Conservation (phyloP, 345 rosid genomes). For the Sonneratia caseolaris region DNA sequence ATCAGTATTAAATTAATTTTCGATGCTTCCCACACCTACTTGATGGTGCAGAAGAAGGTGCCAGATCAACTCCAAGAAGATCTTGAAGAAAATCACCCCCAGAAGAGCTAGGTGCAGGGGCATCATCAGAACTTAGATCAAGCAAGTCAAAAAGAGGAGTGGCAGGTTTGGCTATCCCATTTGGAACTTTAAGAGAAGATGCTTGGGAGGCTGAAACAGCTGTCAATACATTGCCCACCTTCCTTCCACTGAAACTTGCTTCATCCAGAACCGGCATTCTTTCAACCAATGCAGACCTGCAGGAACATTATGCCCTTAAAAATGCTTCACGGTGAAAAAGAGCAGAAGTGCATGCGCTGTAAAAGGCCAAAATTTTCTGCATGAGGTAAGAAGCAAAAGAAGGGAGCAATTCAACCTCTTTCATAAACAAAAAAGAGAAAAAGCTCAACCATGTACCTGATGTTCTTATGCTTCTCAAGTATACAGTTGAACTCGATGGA, state of each 20-base stretch:
- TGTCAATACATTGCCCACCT: slow-evolving; percentile 64
- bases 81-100: slow-evolving; percentile 41
- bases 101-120: slow-evolving; percentile 62
- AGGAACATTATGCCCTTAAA: slow-evolving; percentile 23
- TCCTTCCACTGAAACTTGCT: slow-evolving; percentile 82
- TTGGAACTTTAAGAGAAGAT: slow-evolving; percentile 60
- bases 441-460: slow-evolving; percentile 37
- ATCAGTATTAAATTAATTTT: background rate
- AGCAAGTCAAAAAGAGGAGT: slow-evolving; percentile 81
- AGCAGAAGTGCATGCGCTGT: background rate
- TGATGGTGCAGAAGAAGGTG: slow-evolving; percentile 40
- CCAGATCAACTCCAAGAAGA: slow-evolving; percentile 65
- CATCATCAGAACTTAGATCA: slow-evolving; percentile 74
- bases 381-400: background rate
- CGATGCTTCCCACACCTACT: slow-evolving; percentile 38
- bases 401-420: slow-evolving; percentile 8
- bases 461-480: slow-evolving; percentile 75
- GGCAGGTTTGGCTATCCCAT: slow-evolving; percentile 70
- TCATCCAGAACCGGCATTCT: slow-evolving; percentile 99
- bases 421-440: slow-evolving; percentile 1
- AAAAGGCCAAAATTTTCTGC: background rate
- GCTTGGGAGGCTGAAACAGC: slow-evolving; percentile 52
- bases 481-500: slow-evolving; percentile 84
- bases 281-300: slow-evolving; percentile 82
- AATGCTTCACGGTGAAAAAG: background rate